Evolutionary conservation across 805 yeast species (phyloP).

Genomic region (Saccharomycopsis sp.): DNA sequence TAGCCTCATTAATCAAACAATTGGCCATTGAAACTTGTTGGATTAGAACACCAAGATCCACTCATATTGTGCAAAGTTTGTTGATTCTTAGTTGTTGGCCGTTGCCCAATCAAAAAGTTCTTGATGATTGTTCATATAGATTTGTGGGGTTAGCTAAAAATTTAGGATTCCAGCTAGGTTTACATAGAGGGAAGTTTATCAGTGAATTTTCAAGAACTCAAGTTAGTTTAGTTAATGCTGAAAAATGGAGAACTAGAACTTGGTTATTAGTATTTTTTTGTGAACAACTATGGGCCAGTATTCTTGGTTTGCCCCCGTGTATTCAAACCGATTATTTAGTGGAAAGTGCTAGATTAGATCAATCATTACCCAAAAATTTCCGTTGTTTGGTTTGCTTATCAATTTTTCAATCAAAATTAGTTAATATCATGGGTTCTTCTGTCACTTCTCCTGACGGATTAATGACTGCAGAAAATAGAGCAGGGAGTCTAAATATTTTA

Average conservation of each 20-base stretch:
- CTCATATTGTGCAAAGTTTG: conserved; percentile 87
- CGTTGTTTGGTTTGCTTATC: conserved; percentile 64
- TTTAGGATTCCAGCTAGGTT: conserved; percentile 74
- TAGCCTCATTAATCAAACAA: conserved; percentile 72
- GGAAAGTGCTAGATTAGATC: conserved; percentile 67
- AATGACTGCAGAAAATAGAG: conserved; percentile 72
- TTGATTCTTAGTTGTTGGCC: conserved; percentile 87
- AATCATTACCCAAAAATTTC: conserved; percentile 53
- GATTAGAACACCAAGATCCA: conserved; percentile 86
- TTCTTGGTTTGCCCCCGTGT: conserved; percentile 79
- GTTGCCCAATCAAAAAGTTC: conserved; percentile 79
- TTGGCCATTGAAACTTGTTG: conserved; percentile 88
- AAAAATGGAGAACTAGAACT: conserved; percentile 86
- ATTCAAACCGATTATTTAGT: conserved; percentile 73
- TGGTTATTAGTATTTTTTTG: conserved; percentile 85
- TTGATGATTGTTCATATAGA: conserved; percentile 86
- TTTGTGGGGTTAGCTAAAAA: conserved; percentile 82
- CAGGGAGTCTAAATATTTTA: conserved; percentile 66
- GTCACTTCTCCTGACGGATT: conserved; percentile 83
- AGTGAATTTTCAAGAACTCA: conserved; percentile 87
- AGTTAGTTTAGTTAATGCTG: conserved; percentile 80
- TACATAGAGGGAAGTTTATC: conserved; percentile 86
- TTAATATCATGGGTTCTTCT: conserved; percentile 78
- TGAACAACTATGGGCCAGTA: conserved; percentile 86
- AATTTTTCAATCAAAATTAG: conserved; percentile 74